Evolutionary conservation across 768 basidiomycete genomes (phyloP).

Genomic region (Tremella fuciformis): DNA sequence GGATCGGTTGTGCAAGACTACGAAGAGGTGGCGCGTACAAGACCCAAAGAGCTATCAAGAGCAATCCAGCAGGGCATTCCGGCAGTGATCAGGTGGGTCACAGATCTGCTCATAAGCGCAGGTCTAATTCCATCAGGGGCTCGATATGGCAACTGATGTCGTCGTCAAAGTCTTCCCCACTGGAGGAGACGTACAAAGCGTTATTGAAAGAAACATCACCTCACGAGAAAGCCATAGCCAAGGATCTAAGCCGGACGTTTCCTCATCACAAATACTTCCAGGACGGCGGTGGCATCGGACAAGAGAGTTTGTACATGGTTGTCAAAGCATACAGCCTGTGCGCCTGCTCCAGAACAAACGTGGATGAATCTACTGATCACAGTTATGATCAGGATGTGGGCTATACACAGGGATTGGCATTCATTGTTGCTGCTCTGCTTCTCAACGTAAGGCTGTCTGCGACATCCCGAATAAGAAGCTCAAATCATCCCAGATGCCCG

Average conservation of each 20-base stretch:
- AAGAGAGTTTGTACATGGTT: conserved; percentile 96
- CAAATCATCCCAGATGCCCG: conserved; percentile 79
- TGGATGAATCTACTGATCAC: not conserved
- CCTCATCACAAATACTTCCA: conserved; percentile 95
- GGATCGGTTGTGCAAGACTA: conserved; percentile 92
- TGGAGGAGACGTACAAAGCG: conserved; percentile 77
- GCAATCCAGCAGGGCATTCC: conserved; percentile 94
- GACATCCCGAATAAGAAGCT: not conserved
- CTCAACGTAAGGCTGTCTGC: conserved; percentile 66
- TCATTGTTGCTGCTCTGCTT: conserved; percentile 88
- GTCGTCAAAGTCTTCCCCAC: conserved; percentile 82
- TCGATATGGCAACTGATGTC: conserved; percentile 61
- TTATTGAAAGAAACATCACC: conserved; percentile 77
- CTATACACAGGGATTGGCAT: conserved; percentile 95
- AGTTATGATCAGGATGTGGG: conserved; percentile 89
- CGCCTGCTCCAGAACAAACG: conserved; percentile 41
- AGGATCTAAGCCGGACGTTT: conserved; percentile 94
- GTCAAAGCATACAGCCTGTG: conserved; percentile 94
- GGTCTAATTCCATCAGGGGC: conserved; percentile 26
- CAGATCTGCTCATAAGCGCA: conserved; percentile 3
- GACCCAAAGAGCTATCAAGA: conserved; percentile 72
- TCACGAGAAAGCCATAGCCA: conserved; percentile 89
- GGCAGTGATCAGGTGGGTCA: conserved; percentile 78
- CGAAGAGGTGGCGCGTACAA: conserved; percentile 74
- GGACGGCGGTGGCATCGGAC: conserved; percentile 89